phyloP scores from a whole-genome alignment of 352 stramenopile species.

The Pythium brassicae region DNA sequence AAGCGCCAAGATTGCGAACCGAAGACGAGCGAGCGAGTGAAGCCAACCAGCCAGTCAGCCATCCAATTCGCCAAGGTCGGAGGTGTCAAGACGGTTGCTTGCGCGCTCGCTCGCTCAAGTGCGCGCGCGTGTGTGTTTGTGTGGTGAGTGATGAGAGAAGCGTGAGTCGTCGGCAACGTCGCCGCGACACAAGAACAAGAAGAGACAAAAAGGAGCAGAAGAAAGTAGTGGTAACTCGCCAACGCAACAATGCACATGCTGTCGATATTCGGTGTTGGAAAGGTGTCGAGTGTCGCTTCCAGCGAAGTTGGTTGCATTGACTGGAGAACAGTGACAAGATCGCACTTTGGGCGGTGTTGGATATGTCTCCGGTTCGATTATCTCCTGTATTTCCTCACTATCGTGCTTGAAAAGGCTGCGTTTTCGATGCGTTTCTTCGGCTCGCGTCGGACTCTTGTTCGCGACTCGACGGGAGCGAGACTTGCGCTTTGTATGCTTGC shows the following conservation, averaged over 20 bases:
- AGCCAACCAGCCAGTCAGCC: not conserved
- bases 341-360: not conserved
- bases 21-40: not conserved
- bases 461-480: not conserved
- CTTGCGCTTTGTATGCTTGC: slow-evolving; percentile 8
- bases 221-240: not conserved
- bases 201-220: not conserved
- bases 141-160: not conserved
- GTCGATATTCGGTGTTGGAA: not conserved
- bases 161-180: too few species aligned
- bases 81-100: too few species aligned
- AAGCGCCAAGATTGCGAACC: not conserved
- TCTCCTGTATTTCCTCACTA: too few species aligned
- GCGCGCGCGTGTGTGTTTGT: not conserved
- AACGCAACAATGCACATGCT: not conserved
- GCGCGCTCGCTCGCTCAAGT: not conserved
- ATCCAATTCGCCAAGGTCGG: too few species aligned
- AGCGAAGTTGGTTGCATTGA: not conserved
- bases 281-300: too few species aligned
- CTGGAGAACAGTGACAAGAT: not conserved
- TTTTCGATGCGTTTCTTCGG: not conserved
- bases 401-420: not conserved
- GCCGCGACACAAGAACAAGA: not conserved
- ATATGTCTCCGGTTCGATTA: too few species aligned
- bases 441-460: not conserved